Conservation (phyloP, 768 basidiomycete species). For the Collybia sordida region DNA sequence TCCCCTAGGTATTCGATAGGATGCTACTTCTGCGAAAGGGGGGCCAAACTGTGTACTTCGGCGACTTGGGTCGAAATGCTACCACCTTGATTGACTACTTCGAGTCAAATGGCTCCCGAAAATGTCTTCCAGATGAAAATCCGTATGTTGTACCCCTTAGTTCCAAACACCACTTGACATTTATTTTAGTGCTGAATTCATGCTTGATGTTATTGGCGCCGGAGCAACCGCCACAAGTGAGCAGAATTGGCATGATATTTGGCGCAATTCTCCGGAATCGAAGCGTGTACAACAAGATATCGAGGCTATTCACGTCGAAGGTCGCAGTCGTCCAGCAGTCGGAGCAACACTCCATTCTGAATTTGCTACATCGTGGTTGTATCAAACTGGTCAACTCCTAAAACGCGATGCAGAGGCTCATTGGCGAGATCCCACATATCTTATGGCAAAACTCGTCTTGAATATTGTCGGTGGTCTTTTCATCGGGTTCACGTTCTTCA, state of each 20-base stretch:
- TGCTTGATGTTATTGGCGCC: slow-evolving; percentile 74
- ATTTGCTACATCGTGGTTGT: slow-evolving; percentile 54
- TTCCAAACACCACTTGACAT: neutral
- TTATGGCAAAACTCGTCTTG: slow-evolving; percentile 56
- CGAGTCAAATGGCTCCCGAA: slow-evolving; percentile 62
- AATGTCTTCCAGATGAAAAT: slow-evolving; percentile 67
- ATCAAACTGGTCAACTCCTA: slow-evolving; percentile 44
- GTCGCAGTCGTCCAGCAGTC: slow-evolving; percentile 41
- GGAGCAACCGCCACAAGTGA: slow-evolving; percentile 59
- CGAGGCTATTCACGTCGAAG: slow-evolving; percentile 48
- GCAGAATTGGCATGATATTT: slow-evolving; percentile 58
- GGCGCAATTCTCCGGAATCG: slow-evolving; percentile 52
- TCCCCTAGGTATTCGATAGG: slow-evolving; percentile 58
- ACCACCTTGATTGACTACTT: slow-evolving; percentile 72
- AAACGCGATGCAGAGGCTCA: slow-evolving; percentile 43
- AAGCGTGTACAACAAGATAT: slow-evolving; percentile 35
- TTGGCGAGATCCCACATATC: slow-evolving; percentile 63
- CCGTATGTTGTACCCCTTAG: slow-evolving; percentile 44
- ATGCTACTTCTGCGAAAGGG: slow-evolving; percentile 76
- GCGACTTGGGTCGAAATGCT: slow-evolving; percentile 66
- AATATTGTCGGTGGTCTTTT: slow-evolving; percentile 56
- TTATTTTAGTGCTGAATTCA: slow-evolving; percentile 51
- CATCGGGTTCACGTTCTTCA: slow-evolving; percentile 65
- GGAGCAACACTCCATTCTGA: slow-evolving; percentile 34
- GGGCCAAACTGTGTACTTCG: slow-evolving; percentile 76